Evolutionary conservation across 1,139 yeast species (phyloP), one percentile per base, ranked within the genome.

Genomic region (Casaregolazyma suthepensis): DNA sequence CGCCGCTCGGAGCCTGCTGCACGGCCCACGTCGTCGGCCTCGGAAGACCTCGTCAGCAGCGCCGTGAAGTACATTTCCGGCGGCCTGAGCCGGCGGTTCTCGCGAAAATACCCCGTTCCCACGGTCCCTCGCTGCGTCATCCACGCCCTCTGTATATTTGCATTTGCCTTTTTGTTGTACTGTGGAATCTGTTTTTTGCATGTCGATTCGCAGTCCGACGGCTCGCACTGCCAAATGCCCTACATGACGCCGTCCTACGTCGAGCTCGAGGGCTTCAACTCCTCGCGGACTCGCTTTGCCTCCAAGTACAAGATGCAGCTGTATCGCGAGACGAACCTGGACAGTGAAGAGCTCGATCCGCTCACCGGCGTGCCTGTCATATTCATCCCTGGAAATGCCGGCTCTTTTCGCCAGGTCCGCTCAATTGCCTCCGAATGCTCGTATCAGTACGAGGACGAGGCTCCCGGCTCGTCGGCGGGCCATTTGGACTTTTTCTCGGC

Each of bases 301-400:
- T 74, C 83, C 43, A 87, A 88, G 63, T 89, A 88, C 67, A 83
- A 89, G 12, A 69, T 88, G 15, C 85, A 84, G 61, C 74, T 88
- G 6, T 88, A 88, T 66, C 72, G 82, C 45, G 66, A 71, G 17
- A 66, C 67, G n/a, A 65, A 69, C 15, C 71, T 72, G 13, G 71
- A 72, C 42, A 67, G 68, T 9, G 70, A 26, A 1, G 37, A 22
- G 22, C 45, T 47, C 12, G 70, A 70, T 23, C 67, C 85, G n/a
- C 54, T 61, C n/a, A 76, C 75, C 54, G 96, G 96, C 0, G 77
- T 83, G 2, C 96, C 96, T 0, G 85, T 85, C 1, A 71, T 88
- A 18, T 88, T 88, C 65, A 85, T 88, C 35, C 96, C 96, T 1
- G 96, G 96, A 1, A 88, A 88, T 65, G 96, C 96, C 1, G 96